Evolutionary conservation across 148 eudicot species (phyloP), one percentile per base, ranked within the genome.

Genomic region (Spergularia marina): DNA sequence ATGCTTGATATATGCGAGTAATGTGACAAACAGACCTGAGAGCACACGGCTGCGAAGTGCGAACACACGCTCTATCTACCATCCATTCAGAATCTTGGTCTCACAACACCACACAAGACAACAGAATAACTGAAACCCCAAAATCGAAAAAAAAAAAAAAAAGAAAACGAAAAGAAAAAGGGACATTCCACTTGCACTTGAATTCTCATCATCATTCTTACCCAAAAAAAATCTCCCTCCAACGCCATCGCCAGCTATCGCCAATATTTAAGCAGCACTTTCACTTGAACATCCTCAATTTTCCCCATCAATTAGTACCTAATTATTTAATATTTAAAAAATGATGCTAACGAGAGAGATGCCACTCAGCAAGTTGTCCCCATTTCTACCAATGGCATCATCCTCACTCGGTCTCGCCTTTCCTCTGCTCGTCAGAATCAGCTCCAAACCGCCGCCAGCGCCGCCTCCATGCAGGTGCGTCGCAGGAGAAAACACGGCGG

Each of bases 401-500:
- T 61, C 80, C 23, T 61, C 73, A 6, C 61, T 69, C 5, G 41
- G 40, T 16, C 53, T 78, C 57, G 71, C n/a, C 7, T 79, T 68
- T 41, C 65, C 47, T 60, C 70, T 51, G 10, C 53, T 60, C 13
- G 20, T n/a, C 4, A 56, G 30, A 66, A 55, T 36, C 70, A 36
- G 9, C 66, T 1, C 14, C 49, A 58, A 56, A 21, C 71, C 25
- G 13, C 72, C 21, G 47, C 73, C 53, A 18, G 41, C 69, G 17
- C 60, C 51, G 52, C 34, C 65, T 63, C 30, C 69, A 3, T 74
- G 79, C 44, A 78, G 77, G 44, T 82, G 86, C 68, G 63, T 78
- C 71, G 30, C 83, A 53, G 80, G 73, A 1, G 83, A 83, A 12
- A 70, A 77, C 39, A 72, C 84, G 36, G 73, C 82, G 17, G 72